These are phyloP conservation scores for Magnolia sinica DNA, from an alignment of 164 flowering plant genomes.

Conservation along the genomic window DNA sequence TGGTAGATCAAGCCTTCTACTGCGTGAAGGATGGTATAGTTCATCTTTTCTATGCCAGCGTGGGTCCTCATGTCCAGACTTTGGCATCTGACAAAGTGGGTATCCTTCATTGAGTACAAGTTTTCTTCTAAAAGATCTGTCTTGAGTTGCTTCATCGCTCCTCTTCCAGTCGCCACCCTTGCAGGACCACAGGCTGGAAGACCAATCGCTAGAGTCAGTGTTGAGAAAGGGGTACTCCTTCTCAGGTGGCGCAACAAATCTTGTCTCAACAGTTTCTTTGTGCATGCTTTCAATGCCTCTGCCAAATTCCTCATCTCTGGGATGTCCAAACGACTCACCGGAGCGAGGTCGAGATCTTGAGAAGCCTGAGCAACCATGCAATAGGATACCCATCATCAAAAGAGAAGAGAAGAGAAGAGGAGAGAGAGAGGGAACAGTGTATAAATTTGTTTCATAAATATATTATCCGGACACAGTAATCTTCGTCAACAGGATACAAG, in stretches of 20 bases:
- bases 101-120: conserved; percentile 82
- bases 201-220: conserved; percentile 51
- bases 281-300: conserved; percentile 27
- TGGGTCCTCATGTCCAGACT: conserved; percentile 84
- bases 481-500: too few relatives aligned
- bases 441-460: too few relatives aligned
- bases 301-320: conserved; percentile 28
- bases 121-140: conserved; percentile 58
- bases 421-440: background rate
- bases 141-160: conserved; percentile 65
- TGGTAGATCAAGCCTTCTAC: conserved; percentile 77
- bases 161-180: conserved; percentile 98
- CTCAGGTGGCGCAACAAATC: conserved; percentile 26
- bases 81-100: conserved; percentile 86
- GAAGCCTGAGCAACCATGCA: conserved; percentile 34
- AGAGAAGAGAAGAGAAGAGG: background rate
- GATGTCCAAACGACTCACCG: conserved; percentile 30
- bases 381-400: background rate
- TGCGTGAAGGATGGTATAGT: conserved; percentile 61
- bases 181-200: conserved; percentile 78
- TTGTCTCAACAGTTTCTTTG: conserved; percentile 40
- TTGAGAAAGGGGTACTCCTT: conserved; percentile 32
- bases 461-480: too few relatives aligned
- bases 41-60: conserved; percentile 80
- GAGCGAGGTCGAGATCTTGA: conserved; percentile 14